Base-by-base conservation (phyloP, 2,329 filamentous ascomycete genomes). In the Lecanosticta acicola region DNA sequence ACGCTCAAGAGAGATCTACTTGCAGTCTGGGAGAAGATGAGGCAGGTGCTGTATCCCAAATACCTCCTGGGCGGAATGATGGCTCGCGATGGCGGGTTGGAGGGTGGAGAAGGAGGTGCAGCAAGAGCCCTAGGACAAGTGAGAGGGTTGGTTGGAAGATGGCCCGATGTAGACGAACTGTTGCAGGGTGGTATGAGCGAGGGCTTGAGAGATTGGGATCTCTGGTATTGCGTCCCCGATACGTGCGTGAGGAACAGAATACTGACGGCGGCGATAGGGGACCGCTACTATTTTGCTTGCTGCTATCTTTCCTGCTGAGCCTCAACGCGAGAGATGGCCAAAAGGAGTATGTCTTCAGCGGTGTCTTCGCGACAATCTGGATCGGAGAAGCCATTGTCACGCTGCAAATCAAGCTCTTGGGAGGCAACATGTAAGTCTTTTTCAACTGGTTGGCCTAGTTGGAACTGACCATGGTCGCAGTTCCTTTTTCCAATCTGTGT, bases 1-100 rank as follows among this genome's bases (percentile, higher is more conserved):
- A 98, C 93, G n/a, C 75, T 98, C 50, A 87, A 86, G 42, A 84
- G 93, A 57, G 93, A 98, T 67, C 72, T 98, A 55, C 71, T 91
- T 5, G 93, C 89, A 19, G 88, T 97, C 29, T 97, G 93, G 91
- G 86, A 87, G 71, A 98, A 98, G 77, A 88, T 98, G 83, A 84
- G 87, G 67, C 91, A 96, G 74, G 93, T 98, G 32, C 80, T 98
- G 50, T 98, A 88, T 70, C 93, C 93, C 14, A 90, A 90, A 63
- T 97, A 97, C 71, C 77, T 98, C 39, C 83, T 98, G 18, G 80
- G 80, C 33, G 80, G 80, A 32, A 74, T 83, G 61, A 68, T 84
- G 68, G 69, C 75, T 53, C 68, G 73, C 41, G 74, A 77, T 24
- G 77, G 77, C n/a, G 77, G 77, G 32, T 75, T 73, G 51, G 71